Percentiles rank a stretch among this genome's conserved stretches.
Evolutionary conservation across 2,329 filamentous ascomycete genomes (phyloP).

Genomic region (Claviceps sp.): DNA sequence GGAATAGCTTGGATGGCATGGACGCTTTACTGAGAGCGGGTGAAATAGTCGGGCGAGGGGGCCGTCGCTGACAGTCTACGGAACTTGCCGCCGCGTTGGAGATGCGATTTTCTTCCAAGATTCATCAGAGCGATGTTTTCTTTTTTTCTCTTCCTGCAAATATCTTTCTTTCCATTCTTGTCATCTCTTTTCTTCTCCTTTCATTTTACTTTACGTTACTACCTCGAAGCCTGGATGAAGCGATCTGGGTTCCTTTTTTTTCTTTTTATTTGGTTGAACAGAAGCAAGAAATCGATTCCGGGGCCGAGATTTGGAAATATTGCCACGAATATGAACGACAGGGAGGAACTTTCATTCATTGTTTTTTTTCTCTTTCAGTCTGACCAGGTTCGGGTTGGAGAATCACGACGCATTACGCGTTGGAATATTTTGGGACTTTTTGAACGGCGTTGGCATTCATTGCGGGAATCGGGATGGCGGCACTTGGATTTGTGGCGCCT

Average conservation of each 20-base stretch:
- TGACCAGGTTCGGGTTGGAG: background rate
- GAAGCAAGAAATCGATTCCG: too few species aligned
- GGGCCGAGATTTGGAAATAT: background rate
- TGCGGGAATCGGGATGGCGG: background rate
- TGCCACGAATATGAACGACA: slow-evolving; percentile 4
- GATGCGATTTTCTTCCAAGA: background rate
- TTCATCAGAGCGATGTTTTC: background rate
- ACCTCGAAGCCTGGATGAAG: background rate
- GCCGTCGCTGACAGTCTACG: slow-evolving; percentile 9
- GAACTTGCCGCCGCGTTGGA: background rate
- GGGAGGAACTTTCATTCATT: background rate
- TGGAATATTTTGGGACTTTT: background rate
- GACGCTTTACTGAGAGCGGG: slow-evolving; percentile 44
- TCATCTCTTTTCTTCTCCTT: background rate
- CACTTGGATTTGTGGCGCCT: background rate
- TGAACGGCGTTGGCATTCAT: slow-evolving; percentile 1
- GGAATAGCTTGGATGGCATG: slow-evolving; percentile 38
- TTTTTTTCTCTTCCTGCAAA: too few species aligned
- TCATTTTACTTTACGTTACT: background rate
- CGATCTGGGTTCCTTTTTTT: too few species aligned
- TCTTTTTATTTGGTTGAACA: too few species aligned
- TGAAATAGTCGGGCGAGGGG: slow-evolving; percentile 40
- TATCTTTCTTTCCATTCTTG: background rate
- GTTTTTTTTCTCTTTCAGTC: background rate
- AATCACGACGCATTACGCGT: background rate